A percentile compares a stretch with the other conserved stretches of the same genome.
Conservation (phyloP, 2,329 filamentous ascomycete species). For the Aureobasidium subglaciale region DNA sequence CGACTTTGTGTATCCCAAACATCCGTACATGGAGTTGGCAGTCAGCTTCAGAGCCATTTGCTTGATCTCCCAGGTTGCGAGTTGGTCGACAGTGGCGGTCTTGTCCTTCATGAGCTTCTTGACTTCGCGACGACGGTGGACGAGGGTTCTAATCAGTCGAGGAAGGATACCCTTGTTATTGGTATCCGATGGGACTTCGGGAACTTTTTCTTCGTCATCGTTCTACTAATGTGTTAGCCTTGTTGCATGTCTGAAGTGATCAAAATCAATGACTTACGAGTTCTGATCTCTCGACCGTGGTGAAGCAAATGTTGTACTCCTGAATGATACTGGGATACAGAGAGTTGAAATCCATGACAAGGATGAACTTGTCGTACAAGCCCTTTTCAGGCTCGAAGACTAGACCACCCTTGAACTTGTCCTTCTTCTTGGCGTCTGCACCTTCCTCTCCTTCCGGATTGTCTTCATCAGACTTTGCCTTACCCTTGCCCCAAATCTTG, state of each 20-base stretch:
- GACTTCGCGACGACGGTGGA: constrained; percentile 80
- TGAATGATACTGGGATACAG: constrained; percentile 98
- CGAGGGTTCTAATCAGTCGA: constrained; percentile 82
- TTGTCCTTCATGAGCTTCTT: constrained; percentile 97
- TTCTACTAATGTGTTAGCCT: constrained; percentile 22
- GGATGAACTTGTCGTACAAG: constrained; percentile 93
- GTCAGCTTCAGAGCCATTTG: constrained; percentile 94
- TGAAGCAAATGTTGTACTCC: constrained; percentile 99
- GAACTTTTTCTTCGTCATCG: constrained; percentile 80
- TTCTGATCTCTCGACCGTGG: constrained; percentile 75
- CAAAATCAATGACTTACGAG: constrained; percentile 34
- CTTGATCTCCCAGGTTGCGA: constrained; percentile 96
- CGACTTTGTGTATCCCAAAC: constrained; percentile 91
- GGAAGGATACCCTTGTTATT: constrained; percentile 81
- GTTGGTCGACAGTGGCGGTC: constrained; percentile 72
- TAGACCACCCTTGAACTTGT: constrained; percentile 97
- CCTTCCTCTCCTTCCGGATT: constrained; percentile 61
- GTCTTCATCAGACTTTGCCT: constrained; percentile 62
- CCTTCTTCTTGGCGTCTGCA: constrained; percentile 83
- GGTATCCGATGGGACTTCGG: constrained; percentile 67
- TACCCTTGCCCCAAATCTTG: constrained; percentile 75
- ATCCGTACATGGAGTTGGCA: constrained; percentile 99
- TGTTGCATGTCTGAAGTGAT: neutral
- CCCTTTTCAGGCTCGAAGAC: constrained; percentile 98
- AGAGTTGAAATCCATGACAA: constrained; percentile 99